These are phyloP conservation scores for Galerina marginata DNA, from an alignment of 768 basidiomycete genomes.

Conservation along the genomic window DNA sequence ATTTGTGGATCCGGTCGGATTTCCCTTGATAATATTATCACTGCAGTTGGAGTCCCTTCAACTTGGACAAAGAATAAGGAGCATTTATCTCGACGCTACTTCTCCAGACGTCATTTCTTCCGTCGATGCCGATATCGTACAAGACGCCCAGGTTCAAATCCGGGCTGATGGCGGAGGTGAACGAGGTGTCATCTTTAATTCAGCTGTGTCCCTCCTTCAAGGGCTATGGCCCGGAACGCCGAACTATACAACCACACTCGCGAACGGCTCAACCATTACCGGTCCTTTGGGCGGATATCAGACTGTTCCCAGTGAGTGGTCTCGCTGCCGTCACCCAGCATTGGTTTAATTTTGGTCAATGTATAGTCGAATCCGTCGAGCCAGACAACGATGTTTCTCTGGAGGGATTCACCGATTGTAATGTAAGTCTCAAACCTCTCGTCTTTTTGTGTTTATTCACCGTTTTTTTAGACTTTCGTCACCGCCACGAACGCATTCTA, in stretches of 20 bases:
- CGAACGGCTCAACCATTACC: conserved; percentile 62
- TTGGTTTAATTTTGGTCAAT: conserved; percentile 14
- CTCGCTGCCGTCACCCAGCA: neutral
- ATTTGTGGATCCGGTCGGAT: conserved; percentile 36
- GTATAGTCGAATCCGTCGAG: conserved; percentile 63
- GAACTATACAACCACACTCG: conserved; percentile 57
- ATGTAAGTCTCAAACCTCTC: conserved; percentile 14
- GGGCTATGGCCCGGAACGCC: conserved; percentile 62
- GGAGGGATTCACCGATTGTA: conserved; percentile 67
- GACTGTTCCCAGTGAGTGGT: conserved; percentile 44
- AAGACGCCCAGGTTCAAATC: conserved; percentile 45
- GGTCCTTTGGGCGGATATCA: conserved; percentile 73
- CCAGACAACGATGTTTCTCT: conserved; percentile 65
- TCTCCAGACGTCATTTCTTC: conserved; percentile 59
- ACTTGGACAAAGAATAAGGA: conserved; percentile 56
- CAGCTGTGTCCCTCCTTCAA: conserved; percentile 66
- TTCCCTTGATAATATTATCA: neutral
- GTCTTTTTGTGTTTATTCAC: neutral
- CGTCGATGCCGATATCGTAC: conserved; percentile 39
- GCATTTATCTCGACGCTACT: conserved; percentile 56
- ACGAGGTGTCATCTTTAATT: conserved; percentile 71
- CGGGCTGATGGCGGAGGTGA: conserved; percentile 76
- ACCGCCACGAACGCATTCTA: conserved; percentile 58
- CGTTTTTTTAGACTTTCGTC: conserved; percentile 47
- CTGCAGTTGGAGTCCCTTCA: conserved; percentile 52